Evolutionary conservation across 148 eudicot genomes (phyloP), one percentile per base, ranked within the genome.

Genomic region (Camellia sinensis): DNA sequence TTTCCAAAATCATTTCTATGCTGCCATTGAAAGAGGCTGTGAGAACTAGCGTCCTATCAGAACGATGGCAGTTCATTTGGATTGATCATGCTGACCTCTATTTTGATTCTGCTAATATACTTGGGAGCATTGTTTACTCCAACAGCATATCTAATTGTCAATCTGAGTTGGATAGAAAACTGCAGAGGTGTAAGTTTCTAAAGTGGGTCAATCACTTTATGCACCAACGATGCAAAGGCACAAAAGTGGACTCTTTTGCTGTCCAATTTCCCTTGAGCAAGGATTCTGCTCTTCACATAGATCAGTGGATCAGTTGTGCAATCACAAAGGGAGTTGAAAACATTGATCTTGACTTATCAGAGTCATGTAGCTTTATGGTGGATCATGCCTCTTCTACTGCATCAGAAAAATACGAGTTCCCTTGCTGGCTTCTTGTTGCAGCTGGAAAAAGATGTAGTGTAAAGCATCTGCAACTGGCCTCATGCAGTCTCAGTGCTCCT

Each of bases 11-110:
- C 18, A 69, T 83, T 19, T 80, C 82, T 37, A 75, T 68, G 82
- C 71, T 83, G 60, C 21, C 85, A 12, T 44, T 83, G 57, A 79
- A 75, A 80, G 85, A 83, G 76, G 75, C 80, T 29, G 71, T 83
- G 60, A 75, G 19, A 64, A 79, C 82, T 46, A 83, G 85, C 50
- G 45, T 83, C 3, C 53, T 83, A 45, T 83, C 85, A 6, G 75
- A 75, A 63, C 67, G 61, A 10, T 79, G 79, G 85, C 79, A 61
- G 62, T 83, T 8, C 46, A 19, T 79, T 4, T 83, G 85, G 85
- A 72, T 72, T 75, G 48, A 29, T 56, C 80, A 80, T 66, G 60
- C 80, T 22, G 50, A 79, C 54, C 61, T 83, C 6, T 19, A 46
- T 3, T 83, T 75, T 18, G 67, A 83, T 79, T 50, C 45, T 3